Percentiles rank a stretch among this genome's conserved stretches.
Conservation (phyloP, 169 alveolate genomes). For the Plasmodium vivax region DNA sequence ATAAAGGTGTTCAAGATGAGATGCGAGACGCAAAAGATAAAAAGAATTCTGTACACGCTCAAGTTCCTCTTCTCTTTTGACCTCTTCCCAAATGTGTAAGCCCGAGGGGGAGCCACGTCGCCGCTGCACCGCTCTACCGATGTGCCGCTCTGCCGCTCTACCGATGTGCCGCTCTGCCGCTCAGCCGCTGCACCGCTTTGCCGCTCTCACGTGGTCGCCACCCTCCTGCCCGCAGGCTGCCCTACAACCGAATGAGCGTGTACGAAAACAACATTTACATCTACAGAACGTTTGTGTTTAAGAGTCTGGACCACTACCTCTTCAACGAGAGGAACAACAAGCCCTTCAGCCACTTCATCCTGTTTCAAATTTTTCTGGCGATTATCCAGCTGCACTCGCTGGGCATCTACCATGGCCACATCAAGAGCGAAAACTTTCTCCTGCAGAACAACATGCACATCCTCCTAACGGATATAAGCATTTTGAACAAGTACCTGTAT, state of each 20-base stretch:
- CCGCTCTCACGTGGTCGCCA: not conserved
- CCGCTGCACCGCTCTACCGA: too few relatives aligned
- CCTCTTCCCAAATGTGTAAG: conserved; percentile 70
- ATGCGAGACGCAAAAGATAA: conserved; percentile 54
- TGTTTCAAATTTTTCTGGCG: conserved; percentile 72
- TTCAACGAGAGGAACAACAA: conserved; percentile 22
- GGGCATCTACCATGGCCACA: conserved; percentile 78
- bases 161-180: not conserved
- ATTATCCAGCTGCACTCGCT: conserved; percentile 75
- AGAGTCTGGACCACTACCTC: conserved; percentile 46
- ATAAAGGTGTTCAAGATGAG: conserved; percentile 46
- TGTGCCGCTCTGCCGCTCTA: not conserved
- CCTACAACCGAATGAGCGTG: conserved; percentile 71
- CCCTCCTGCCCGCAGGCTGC: not conserved
- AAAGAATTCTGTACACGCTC: conserved; percentile 57
- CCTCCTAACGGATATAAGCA: conserved; percentile 76
- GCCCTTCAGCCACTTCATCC: conserved; percentile 22
- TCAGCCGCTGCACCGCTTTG: not conserved
- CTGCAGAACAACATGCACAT: conserved; percentile 64
- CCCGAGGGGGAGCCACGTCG: too few relatives aligned
- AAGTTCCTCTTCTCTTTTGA: conserved; percentile 67
- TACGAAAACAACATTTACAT: conserved; percentile 67
- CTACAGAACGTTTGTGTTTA: conserved; percentile 47
- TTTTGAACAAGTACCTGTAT: conserved; percentile 36
- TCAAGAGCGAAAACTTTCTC: conserved; percentile 76